Evolutionary conservation across 768 basidiomycete genomes (phyloP).

Genomic region (Tricholoma saponaceum): DNA sequence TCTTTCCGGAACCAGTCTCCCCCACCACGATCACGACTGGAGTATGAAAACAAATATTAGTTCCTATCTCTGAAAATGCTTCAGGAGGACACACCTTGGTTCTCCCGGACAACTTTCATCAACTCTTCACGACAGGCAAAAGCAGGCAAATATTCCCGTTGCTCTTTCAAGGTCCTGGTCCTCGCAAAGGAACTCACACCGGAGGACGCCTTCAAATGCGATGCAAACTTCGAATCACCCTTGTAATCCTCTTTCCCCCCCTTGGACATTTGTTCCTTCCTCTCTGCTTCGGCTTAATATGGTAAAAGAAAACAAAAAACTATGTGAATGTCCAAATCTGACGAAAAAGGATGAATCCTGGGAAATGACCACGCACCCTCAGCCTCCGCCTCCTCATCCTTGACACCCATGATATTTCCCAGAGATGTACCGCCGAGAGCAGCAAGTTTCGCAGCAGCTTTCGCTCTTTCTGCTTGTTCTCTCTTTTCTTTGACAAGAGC

Average conservation of each 20-base stretch:
- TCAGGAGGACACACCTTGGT: constrained; percentile 67
- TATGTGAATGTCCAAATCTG: constrained; percentile 81
- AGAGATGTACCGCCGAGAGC: constrained; percentile 87
- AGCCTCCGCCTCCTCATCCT: constrained; percentile 90
- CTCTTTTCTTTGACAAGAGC: constrained; percentile 91
- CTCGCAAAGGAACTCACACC: constrained; percentile 81
- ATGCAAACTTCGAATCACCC: constrained; percentile 96
- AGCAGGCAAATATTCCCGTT: constrained; percentile 94
- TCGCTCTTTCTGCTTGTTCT: constrained; percentile 93
- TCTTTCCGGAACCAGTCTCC: constrained; percentile 99
- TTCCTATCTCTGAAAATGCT: not conserved
- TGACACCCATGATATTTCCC: constrained; percentile 98
- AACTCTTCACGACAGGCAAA: constrained; percentile 96
- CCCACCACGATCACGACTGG: constrained; percentile 92
- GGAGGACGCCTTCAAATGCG: constrained; percentile 77
- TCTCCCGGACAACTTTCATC: constrained; percentile 83
- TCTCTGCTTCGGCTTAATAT: constrained; percentile 52
- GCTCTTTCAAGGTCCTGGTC: constrained; percentile 84
- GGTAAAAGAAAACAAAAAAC: constrained; percentile 34
- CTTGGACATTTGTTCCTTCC: constrained; percentile 44
- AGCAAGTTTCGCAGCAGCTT: constrained; percentile 94
- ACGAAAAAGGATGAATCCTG: constrained; percentile 20
- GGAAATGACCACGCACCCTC: constrained; percentile 60
- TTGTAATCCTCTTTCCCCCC: constrained; percentile 72
- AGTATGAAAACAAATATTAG: constrained; percentile 5